phyloP scores from a whole-genome alignment of 352 stramenopile species.

The Phytophthora palmivora region DNA sequence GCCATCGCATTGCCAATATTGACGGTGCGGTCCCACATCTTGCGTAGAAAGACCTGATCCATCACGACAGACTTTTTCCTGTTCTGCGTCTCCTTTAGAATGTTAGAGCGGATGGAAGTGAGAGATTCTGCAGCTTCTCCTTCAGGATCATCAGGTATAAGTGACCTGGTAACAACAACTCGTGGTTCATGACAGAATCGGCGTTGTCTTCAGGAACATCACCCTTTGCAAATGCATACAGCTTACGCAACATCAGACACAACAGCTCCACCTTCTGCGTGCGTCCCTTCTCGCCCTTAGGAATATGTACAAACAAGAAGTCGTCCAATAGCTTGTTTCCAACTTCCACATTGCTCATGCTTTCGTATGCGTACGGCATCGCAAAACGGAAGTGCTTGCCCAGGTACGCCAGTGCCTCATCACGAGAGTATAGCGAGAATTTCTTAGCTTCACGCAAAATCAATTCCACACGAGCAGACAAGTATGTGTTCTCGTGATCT shows the following conservation, averaged over 20 bases:
- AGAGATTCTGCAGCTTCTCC: conserved; percentile 98
- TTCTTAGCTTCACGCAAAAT: conserved; percentile 97
- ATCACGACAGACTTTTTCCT: conserved; percentile 71
- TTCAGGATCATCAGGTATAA: conserved; percentile 97
- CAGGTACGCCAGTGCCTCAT: conserved; percentile 94
- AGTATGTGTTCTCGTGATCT: conserved; percentile 97
- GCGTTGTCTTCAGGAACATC: conserved; percentile 97
- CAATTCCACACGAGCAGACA: conserved; percentile 96
- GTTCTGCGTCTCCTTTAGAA: conserved; percentile 78
- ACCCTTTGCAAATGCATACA: conserved; percentile 97
- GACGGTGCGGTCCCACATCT: conserved; percentile 91
- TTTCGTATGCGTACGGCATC: conserved; percentile 85
- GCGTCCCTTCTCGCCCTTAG: conserved; percentile 86
- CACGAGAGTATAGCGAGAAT: conserved; percentile 90
- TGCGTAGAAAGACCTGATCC: conserved; percentile 93
- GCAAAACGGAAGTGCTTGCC: conserved; percentile 96
- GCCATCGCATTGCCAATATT: conserved; percentile 95
- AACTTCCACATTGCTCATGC: conserved; percentile 91
- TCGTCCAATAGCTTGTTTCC: conserved; percentile 92
- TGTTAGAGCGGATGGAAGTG: conserved; percentile 65
- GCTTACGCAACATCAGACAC: conserved; percentile 97
- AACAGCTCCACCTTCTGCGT: conserved; percentile 95
- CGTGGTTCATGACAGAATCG: conserved; percentile 99
- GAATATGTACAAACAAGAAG: conserved; percentile 98
- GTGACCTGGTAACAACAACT: conserved; percentile 96